These are phyloP conservation scores for Ceraceosorus bombacis DNA, from an alignment of 1,284 basidiomycete species.

Conservation along the genomic window DNA sequence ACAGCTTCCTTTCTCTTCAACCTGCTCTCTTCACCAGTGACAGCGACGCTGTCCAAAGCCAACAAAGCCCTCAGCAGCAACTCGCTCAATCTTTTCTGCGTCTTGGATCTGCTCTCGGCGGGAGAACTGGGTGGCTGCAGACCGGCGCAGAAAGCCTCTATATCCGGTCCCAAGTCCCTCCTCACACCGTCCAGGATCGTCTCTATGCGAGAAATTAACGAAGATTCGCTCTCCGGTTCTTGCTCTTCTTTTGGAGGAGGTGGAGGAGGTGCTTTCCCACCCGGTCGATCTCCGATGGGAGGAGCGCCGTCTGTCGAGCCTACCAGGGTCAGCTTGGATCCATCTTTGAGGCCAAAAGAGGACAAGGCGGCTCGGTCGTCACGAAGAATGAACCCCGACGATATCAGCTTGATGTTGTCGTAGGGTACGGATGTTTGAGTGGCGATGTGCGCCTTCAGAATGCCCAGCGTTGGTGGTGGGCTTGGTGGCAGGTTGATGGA, in stretches of 20 bases:
- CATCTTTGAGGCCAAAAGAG: slow-evolving; percentile 33
- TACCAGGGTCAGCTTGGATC: slow-evolving; percentile 35
- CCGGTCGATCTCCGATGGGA: background rate
- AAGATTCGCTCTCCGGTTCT: slow-evolving; percentile 21
- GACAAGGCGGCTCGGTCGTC: slow-evolving; percentile 36
- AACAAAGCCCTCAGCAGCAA: slow-evolving; percentile 38
- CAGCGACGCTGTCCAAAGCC: slow-evolving; percentile 33
- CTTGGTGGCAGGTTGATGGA: background rate
- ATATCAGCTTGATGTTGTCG: slow-evolving; percentile 35
- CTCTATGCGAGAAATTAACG: slow-evolving; percentile 30
- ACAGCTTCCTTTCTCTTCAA: slow-evolving; percentile 39
- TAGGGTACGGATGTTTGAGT: slow-evolving; percentile 34
- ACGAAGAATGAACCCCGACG: slow-evolving; percentile 34
- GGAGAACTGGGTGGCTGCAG: background rate
- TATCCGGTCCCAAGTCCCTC: slow-evolving; percentile 33
- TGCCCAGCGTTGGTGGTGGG: slow-evolving; percentile 28
- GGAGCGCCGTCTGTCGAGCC: slow-evolving; percentile 16
- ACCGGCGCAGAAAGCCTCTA: slow-evolving; percentile 22
- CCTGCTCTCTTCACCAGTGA: slow-evolving; percentile 35
- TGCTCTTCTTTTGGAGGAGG: background rate
- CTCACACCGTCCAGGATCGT: slow-evolving; percentile 20
- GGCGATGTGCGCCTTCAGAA: slow-evolving; percentile 36
- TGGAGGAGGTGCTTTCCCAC: slow-evolving; percentile 3
- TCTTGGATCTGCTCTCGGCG: background rate
- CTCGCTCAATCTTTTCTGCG: slow-evolving; percentile 25